Percentiles rank a stretch among this genome's conserved stretches.
These are phyloP conservation scores for Glycine tomentella DNA, from an alignment of 306 rosid genomes.

Conservation along the genomic window DNA sequence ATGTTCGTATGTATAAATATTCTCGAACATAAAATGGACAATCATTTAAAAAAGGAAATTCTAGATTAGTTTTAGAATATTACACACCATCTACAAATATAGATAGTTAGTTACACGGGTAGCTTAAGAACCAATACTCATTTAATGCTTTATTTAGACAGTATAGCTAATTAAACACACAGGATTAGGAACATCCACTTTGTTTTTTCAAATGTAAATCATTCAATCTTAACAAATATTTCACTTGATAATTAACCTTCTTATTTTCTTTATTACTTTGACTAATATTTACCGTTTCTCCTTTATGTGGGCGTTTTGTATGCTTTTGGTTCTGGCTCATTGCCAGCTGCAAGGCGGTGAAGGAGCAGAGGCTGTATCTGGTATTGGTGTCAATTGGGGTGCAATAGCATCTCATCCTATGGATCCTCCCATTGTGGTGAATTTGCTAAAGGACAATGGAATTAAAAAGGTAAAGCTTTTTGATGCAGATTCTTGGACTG, in stretches of 20 bases:
- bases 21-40: no score
- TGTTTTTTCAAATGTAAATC: slow-evolving; percentile 10
- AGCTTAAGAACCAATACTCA: slow-evolving; percentile 25
- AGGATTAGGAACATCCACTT: neutral
- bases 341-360: slow-evolving; percentile 31
- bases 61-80: neutral
- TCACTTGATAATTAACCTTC: neutral
- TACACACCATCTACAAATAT: slow-evolving; percentile 16
- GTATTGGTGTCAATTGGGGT: slow-evolving; percentile 86
- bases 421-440: slow-evolving; percentile 58
- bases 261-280: slow-evolving; percentile 20
- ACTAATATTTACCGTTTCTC: slow-evolving; percentile 15
- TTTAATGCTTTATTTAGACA: slow-evolving; percentile 43
- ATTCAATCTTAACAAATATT: slow-evolving; percentile 2
- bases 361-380: neutral
- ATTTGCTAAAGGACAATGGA: slow-evolving; percentile 69
- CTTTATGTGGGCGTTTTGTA: slow-evolving; percentile 34
- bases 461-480: no score
- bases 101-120: slow-evolving; percentile 21
- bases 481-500: no score
- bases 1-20: no score
- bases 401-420: slow-evolving; percentile 62
- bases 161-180: neutral
- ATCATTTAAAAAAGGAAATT: neutral
- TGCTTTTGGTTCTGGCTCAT: slow-evolving; percentile 31